phyloP scores from a whole-genome alignment of 805 yeast genomes.

The Priceomyces melissophilus region DNA sequence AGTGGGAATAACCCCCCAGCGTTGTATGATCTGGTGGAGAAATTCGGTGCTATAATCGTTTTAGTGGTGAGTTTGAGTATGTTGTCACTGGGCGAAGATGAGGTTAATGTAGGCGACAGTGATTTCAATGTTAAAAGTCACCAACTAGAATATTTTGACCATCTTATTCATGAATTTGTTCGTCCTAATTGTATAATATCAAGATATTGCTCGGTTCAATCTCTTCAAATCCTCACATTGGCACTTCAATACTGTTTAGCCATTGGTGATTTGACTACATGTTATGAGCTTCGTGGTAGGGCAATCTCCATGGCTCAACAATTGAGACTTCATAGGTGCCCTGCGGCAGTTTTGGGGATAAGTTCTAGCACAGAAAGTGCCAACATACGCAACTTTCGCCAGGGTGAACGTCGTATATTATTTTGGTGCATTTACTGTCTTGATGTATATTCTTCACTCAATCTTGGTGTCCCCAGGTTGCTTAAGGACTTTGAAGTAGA shows the following conservation, averaged over 20 bases:
- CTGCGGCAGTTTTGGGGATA: conserved; percentile 76
- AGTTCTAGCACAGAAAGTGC: conserved; percentile 30
- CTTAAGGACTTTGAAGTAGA: conserved; percentile 79
- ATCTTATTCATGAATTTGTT: conserved; percentile 58
- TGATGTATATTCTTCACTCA: conserved; percentile 71
- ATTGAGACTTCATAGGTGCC: conserved; percentile 79
- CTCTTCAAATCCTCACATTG: conserved; percentile 65
- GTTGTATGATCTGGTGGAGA: conserved; percentile 40
- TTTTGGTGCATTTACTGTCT: conserved; percentile 83
- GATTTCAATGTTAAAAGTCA: not conserved
- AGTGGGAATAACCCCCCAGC: conserved; percentile 7
- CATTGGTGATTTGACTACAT: conserved; percentile 67
- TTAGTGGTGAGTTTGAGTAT: conserved; percentile 47
- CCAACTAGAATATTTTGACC: conserved; percentile 49
- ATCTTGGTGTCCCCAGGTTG: conserved; percentile 78
- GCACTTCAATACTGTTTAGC: conserved; percentile 69
- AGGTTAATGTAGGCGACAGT: conserved; percentile 7
- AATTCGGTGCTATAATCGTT: conserved; percentile 54
- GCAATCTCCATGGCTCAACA: conserved; percentile 83
- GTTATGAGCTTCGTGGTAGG: conserved; percentile 73
- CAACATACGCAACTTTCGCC: conserved; percentile 60
- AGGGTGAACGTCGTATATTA: conserved; percentile 75
- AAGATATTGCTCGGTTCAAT: conserved; percentile 58
- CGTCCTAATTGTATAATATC: conserved; percentile 56
- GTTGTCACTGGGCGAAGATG: conserved; percentile 39